These are phyloP conservation scores for Melanogaster broomeanus DNA, from an alignment of 768 basidiomycete species.

Conservation along the genomic window DNA sequence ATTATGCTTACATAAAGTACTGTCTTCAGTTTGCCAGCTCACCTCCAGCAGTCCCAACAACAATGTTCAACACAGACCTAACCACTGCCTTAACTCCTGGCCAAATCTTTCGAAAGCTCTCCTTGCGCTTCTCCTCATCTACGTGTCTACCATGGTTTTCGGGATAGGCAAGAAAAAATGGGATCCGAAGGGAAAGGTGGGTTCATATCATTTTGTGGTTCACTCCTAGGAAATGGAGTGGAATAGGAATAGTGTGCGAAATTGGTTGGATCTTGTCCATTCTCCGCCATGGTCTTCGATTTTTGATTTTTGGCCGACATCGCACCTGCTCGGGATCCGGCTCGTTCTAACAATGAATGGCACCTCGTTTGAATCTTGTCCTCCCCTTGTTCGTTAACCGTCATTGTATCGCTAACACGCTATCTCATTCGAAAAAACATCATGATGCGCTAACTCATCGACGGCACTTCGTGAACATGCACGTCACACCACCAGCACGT, in stretches of 20 bases:
- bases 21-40: too few species aligned
- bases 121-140: slow-evolving; percentile 11
- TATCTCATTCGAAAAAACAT: too few species aligned
- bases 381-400: background rate
- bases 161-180: slow-evolving; percentile 38
- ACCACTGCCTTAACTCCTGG: background rate
- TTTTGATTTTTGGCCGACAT: background rate
- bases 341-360: too few species aligned
- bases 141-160: slow-evolving; percentile 17
- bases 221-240: slow-evolving; percentile 21
- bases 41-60: too few species aligned
- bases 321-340: background rate
- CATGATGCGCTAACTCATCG: too few species aligned
- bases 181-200: slow-evolving; percentile 50
- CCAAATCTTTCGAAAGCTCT: slow-evolving; percentile 2
- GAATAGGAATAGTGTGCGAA: slow-evolving; percentile 41
- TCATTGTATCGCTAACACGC: background rate
- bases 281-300: too few species aligned
- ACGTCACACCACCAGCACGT: slow-evolving; percentile 70
- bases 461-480: too few species aligned
- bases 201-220: background rate
- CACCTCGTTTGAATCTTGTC: too few species aligned
- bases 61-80: background rate
- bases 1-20: too few species aligned
- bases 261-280: slow-evolving; percentile 39